Base-by-base conservation (phyloP, 306 rosid species). In the Fragaria vesca region DNA sequence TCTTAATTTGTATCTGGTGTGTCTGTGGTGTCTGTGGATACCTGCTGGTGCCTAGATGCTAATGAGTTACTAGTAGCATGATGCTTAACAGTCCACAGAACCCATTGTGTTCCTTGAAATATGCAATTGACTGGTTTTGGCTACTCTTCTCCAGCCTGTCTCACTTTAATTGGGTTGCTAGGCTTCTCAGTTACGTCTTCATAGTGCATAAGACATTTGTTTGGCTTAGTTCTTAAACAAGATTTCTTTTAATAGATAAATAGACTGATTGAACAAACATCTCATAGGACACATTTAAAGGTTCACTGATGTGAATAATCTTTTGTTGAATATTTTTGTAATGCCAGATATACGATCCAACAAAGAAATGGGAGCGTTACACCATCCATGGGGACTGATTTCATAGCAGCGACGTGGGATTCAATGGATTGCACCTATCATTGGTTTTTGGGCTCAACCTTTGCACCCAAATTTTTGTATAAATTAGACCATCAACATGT, bases 281-380 rank as follows among this genome's bases (percentile, higher is more conserved):
- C 11, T 34, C n/a, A 12, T 54, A 54, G 16, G 66, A 51, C 5
- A 15, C 68, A 16, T 74, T 38, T 21, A 15, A 8, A 74, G 24
- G 46, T 42, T 4, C 7, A 20, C 43, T 62, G 68, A 13, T 12
- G 17, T 60, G 30, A 7, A 26, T 60, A 60, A 10, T 63, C 42
- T 30, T 30, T 63, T n/a, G n/a, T 63, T 63, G 21, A 63, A 5
- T 30, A 11, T 2, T 66, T 58, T 5, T n/a, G 1, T 40, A 18
- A 8, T 70, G 71, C 54, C 82, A 82, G 85, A 82, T 82, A 28
- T 82, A 82, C 57, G 85, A 82, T 67, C 79, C 82, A 26, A 82
- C 85, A n/a, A 82, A 30, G 82, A 82, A 82, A 73, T 82, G 85
- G 85, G 85, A 82, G 75, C 82, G 85, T 4, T 82, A 82, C 60